These are phyloP conservation scores for Cymbopogon citratus DNA, from an alignment of 176 grass and related monocot genomes.

Conservation along the genomic window DNA sequence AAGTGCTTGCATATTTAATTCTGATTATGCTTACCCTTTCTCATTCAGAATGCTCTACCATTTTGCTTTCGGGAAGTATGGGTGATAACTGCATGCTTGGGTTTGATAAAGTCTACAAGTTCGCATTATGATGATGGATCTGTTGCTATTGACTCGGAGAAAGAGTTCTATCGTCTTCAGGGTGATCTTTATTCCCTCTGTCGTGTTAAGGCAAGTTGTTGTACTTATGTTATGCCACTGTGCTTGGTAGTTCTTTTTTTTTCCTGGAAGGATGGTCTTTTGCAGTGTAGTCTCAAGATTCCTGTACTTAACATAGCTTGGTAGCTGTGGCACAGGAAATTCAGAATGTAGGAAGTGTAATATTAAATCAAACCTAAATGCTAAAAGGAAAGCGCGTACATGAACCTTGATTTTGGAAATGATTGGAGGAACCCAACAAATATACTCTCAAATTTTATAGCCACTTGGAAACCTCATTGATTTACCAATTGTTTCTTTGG, in stretches of 20 bases:
- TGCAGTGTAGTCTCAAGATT: constrained; percentile 2
- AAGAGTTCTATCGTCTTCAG: constrained; percentile 89
- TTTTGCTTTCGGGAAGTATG: constrained; percentile 98
- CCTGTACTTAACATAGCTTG: too few species aligned
- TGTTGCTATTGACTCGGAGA: constrained; percentile 73
- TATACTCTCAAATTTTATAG: neutral
- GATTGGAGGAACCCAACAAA: neutral
- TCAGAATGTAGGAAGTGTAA: neutral
- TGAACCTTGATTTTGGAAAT: neutral
- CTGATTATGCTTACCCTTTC: constrained; percentile 29
- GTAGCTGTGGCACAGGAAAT: neutral
- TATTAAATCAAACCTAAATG: too few species aligned
- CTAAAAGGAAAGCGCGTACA: too few species aligned
- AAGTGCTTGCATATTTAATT: constrained; percentile 17
- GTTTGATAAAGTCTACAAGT: constrained; percentile 71
- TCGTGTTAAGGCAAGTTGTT: constrained; percentile 67
- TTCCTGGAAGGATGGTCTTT: too few species aligned
- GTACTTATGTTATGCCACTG: constrained; percentile 6
- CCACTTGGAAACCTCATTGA: neutral
- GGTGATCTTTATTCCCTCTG: constrained; percentile 93
- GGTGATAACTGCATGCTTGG: constrained; percentile 91
- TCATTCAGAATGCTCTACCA: constrained; percentile 64
- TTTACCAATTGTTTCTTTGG: neutral
- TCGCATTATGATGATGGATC: constrained; percentile 54
- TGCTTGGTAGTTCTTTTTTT: constrained; percentile 4